Evolutionary conservation across 2,329 filamentous ascomycete species (phyloP), one percentile per base, ranked within the genome.

Genomic region (Aspergillus alliaceus): DNA sequence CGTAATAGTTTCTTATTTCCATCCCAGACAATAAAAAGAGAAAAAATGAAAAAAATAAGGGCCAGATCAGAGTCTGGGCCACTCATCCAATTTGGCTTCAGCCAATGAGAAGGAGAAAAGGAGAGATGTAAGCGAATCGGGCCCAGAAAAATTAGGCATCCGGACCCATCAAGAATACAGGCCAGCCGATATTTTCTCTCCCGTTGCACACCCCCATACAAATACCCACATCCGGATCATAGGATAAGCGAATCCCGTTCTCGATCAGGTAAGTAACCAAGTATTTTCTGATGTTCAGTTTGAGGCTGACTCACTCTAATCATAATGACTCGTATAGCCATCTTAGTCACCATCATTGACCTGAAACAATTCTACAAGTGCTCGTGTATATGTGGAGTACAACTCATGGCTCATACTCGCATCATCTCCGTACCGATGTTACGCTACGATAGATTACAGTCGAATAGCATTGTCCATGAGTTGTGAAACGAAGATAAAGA

Each of bases 91-190:
- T 25, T 37, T 53, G n/a, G n/a, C n/a, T n/a, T n/a, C n/a, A n/a
- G n/a, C n/a, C n/a, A n/a, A n/a, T n/a, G n/a, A n/a, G n/a, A n/a
- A n/a, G n/a, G n/a, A n/a, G n/a, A n/a, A n/a, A n/a, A n/a, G n/a
- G n/a, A n/a, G n/a, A n/a, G n/a, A n/a, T n/a, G 18, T 12, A 15
- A 42, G 24, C 58, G 55, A 62, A 62, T 62, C 60, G 58, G 60
- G 53, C 53, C 20, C 27, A 9, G 14, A 39, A 24, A 56, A 12
- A 22, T 24, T 12, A 51, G 47, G 24, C 25, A 24, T 22, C 44
- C 54, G 31, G 48, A 46, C 40, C 53, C 53, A 51, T 51, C 11
- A 6, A 22, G 18, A 22, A 22, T 14, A 32, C 44, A n/a, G 42
- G 24, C 29, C 15, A 24, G 15, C 15, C 25, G 25, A 47, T 2